These are phyloP conservation scores for Aspergillus chevalieri DNA, from an alignment of 2,329 filamentous ascomycete genomes.

Conservation along the genomic window DNA sequence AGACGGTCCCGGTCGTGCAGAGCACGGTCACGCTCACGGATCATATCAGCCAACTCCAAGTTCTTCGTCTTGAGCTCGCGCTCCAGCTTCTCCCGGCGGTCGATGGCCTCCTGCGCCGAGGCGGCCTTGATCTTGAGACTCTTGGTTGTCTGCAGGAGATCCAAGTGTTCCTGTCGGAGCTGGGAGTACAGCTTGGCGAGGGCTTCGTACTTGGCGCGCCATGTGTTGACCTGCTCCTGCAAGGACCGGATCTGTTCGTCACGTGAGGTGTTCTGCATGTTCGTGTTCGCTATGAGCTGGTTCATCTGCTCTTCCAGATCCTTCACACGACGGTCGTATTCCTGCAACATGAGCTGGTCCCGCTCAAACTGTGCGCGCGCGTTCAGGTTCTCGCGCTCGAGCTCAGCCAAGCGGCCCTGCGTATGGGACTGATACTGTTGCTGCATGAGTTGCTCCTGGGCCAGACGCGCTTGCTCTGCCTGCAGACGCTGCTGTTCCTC, in stretches of 20 bases:
- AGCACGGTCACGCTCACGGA: conserved; percentile 87
- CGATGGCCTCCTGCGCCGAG: conserved; percentile 94
- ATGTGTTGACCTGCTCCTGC: conserved; percentile 96
- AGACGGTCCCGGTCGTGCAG: conserved; percentile 86
- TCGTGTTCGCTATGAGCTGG: conserved; percentile 74
- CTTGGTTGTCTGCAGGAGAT: conserved; percentile 94
- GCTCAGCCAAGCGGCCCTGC: conserved; percentile 87
- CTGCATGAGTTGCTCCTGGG: conserved; percentile 80
- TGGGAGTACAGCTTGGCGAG: conserved; percentile 96
- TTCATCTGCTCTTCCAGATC: conserved; percentile 79
- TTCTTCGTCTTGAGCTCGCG: conserved; percentile 99
- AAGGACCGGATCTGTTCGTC: conserved; percentile 90
- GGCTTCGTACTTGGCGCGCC: conserved; percentile 94
- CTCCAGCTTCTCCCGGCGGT: conserved; percentile 88
- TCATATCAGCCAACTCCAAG: conserved; percentile 97
- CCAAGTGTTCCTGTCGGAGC: conserved; percentile 87
- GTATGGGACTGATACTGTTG: conserved; percentile 93
- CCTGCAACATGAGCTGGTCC: conserved; percentile 94
- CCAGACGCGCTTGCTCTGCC: conserved; percentile 80
- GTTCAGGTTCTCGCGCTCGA: conserved; percentile 91
- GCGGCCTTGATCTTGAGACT: conserved; percentile 91
- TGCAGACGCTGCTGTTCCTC: conserved; percentile 87
- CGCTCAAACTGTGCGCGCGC: conserved; percentile 91
- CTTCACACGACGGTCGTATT: conserved; percentile 93
- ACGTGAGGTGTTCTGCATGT: conserved; percentile 79